A percentile compares a stretch with the other conserved stretches of the same genome.
Evolutionary conservation across 768 basidiomycete genomes (phyloP).

Genomic region (Pisolithus sp.): DNA sequence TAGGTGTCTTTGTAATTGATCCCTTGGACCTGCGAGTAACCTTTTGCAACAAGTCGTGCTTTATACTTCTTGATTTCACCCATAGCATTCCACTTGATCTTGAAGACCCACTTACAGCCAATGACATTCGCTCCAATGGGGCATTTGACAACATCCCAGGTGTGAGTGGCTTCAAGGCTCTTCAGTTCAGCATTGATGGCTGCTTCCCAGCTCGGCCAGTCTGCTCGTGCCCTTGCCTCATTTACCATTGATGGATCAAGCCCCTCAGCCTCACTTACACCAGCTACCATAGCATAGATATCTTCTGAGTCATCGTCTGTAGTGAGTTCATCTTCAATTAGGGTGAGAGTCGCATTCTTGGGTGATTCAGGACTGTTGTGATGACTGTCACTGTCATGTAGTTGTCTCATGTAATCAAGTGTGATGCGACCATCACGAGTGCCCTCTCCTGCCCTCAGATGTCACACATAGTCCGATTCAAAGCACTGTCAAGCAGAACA

Average conservation of each 20-base stretch:
- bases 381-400: too few relatives aligned
- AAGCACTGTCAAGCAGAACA: background rate
- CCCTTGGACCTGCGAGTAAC: conserved; percentile 27
- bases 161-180: too few relatives aligned
- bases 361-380: too few relatives aligned
- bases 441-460: background rate
- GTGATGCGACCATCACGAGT: background rate
- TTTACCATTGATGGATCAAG: too few relatives aligned
- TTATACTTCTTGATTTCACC: too few relatives aligned
- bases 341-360: background rate
- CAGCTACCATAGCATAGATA: background rate
- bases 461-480: background rate
- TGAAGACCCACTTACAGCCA: too few relatives aligned
- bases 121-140: too few relatives aligned
- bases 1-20: conserved; percentile 23
- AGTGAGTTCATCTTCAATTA: background rate
- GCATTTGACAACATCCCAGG: too few relatives aligned
- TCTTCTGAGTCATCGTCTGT: background rate
- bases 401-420: background rate
- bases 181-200: too few relatives aligned
- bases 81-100: too few relatives aligned
- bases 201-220: too few relatives aligned
- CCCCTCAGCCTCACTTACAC: conserved; percentile 4
- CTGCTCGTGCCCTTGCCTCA: too few relatives aligned
- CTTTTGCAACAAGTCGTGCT: conserved; percentile 33